phyloP scores from a whole-genome alignment of 306 rosid species.

The Ormosia emarginata region DNA sequence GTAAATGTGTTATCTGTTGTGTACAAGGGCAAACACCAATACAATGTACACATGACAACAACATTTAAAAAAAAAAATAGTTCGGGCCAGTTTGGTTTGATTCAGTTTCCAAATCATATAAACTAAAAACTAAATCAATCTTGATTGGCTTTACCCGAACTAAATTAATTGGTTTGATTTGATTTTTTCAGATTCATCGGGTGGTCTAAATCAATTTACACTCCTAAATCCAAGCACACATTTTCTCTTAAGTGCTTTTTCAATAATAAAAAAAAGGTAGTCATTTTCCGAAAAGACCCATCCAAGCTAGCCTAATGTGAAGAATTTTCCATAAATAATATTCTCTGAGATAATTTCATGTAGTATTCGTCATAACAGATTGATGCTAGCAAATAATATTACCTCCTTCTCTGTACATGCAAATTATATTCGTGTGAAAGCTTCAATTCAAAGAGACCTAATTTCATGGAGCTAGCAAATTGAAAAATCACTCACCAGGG shows the following conservation, averaged over 20 bases:
- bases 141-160: too few species aligned
- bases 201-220: too few species aligned
- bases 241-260: background rate
- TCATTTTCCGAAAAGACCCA: background rate
- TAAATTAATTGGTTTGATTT: too few species aligned
- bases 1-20: too few species aligned
- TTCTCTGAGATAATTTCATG: background rate
- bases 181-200: too few species aligned
- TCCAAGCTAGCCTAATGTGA: background rate
- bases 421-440: background rate
- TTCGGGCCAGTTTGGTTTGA: too few species aligned
- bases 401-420: background rate
- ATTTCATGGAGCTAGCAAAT: background rate
- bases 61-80: too few species aligned
- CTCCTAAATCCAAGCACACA: background rate
- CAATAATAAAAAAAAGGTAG: background rate
- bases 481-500: constrained; percentile 37
- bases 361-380: background rate
- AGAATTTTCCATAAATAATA: background rate
- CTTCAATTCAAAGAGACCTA: background rate
- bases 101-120: too few species aligned
- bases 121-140: too few species aligned
- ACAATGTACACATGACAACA: too few species aligned
- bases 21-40: too few species aligned
- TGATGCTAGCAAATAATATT: background rate